Percentiles rank a stretch among this genome's conserved stretches.
phyloP scores from a whole-genome alignment of 164 flowering plant species.

The Platanus orientalis region DNA sequence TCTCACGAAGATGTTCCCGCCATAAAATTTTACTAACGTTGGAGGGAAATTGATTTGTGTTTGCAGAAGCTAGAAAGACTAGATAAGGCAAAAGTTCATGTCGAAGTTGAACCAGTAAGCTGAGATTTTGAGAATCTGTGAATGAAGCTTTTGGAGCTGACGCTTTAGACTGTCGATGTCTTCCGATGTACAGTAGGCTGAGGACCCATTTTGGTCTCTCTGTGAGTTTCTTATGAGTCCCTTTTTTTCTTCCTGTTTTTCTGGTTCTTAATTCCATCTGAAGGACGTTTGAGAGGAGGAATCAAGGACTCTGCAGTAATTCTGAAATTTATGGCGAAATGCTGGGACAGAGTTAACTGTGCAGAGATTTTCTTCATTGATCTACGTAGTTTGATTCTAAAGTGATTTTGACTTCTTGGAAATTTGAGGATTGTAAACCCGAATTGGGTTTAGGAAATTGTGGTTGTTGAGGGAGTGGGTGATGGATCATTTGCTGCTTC shows the following conservation, averaged over 20 bases:
- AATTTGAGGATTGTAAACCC: constrained; percentile 5
- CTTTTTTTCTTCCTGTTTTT: no score
- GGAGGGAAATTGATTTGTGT: neutral
- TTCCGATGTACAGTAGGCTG: constrained; percentile 49
- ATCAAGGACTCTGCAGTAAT: neutral
- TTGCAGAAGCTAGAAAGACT: neutral
- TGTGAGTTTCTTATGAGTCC: no score
- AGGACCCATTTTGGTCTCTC: no score
- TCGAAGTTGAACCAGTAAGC: neutral
- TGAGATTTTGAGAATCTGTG: neutral
- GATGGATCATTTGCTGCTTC: constrained; percentile 49
- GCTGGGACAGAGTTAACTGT: neutral
- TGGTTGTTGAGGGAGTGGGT: constrained; percentile 21
- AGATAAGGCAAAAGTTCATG: neutral
- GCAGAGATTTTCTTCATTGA: neutral
- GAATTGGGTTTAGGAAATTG: constrained; percentile 1
- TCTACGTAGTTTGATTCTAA: neutral
- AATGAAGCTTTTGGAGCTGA: neutral
- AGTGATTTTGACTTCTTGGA: neutral
- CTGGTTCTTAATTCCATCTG: no score
- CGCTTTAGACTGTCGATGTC: constrained; percentile 33
- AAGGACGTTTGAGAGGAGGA: neutral
- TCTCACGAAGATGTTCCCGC: neutral
- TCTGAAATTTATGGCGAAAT: constrained; percentile 15
- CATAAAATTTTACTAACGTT: neutral